These are phyloP conservation scores for Eucalyptus virginea DNA, from an alignment of 345 rosid species.

Conservation along the genomic window DNA sequence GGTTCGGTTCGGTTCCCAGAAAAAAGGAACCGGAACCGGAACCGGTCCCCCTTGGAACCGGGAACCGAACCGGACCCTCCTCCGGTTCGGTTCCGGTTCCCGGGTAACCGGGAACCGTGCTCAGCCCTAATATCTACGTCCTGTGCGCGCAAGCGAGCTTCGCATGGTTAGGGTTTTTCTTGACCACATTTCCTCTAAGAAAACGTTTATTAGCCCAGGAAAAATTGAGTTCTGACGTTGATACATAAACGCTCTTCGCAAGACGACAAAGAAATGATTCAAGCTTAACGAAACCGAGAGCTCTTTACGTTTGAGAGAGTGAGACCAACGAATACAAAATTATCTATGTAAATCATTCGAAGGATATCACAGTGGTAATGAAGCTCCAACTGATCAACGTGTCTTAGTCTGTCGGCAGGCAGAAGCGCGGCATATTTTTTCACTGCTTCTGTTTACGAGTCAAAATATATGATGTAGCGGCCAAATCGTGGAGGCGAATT, in stretches of 20 bases:
- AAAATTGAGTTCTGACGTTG: background rate
- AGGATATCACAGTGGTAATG: background rate
- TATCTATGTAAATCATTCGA: background rate
- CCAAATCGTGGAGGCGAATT: slow-evolving; percentile 25
- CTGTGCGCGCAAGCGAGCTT: background rate
- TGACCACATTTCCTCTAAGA: background rate
- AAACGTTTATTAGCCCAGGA: background rate
- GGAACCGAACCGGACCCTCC: too few relatives aligned
- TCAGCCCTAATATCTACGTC: background rate
- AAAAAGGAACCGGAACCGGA: too few relatives aligned
- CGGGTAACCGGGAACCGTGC: too few relatives aligned
- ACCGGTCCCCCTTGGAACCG: too few relatives aligned
- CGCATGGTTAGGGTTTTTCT: background rate
- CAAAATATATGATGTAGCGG: slow-evolving; percentile 4
- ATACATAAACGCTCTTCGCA: background rate
- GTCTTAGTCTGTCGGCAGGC: background rate
- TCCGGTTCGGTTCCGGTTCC: too few relatives aligned
- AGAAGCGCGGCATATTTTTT: background rate
- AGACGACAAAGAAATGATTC: background rate
- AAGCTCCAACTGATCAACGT: background rate
- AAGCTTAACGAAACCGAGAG: background rate
- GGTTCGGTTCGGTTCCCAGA: too few relatives aligned
- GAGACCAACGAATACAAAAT: background rate
- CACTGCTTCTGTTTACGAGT: background rate
- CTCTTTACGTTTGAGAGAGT: background rate